Conservation (phyloP, 2,329 filamentous ascomycete genomes). For the Arthrobotrys sinensis region DNA sequence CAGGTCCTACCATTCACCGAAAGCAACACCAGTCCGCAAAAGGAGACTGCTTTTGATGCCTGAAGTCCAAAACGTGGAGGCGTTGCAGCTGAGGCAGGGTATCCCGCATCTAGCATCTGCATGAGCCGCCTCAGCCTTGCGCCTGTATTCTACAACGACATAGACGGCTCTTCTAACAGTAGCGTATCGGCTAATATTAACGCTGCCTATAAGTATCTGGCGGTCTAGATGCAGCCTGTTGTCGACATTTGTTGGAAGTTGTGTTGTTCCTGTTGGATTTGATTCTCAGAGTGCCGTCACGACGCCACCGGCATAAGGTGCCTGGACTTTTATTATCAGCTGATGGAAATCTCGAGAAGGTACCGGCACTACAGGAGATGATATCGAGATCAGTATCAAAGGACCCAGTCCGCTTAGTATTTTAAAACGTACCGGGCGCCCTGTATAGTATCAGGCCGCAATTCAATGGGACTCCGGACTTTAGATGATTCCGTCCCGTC, state of each 20-base stretch:
- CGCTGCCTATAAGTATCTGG: background rate
- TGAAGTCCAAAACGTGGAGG: background rate
- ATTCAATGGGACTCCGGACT: background rate
- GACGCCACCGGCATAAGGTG: slow-evolving; percentile 10
- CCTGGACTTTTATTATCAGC: slow-evolving; percentile 13
- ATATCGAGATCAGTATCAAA: background rate
- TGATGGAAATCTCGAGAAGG: slow-evolving; percentile 3
- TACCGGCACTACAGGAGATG: background rate
- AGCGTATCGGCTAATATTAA: background rate
- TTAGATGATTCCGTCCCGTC: background rate
- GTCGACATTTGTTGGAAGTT: slow-evolving; percentile 8
- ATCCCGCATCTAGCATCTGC: background rate
- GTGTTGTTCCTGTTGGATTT: slow-evolving; percentile 36
- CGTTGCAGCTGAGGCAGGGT: background rate
- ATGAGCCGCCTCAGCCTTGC: background rate
- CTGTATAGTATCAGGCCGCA: background rate
- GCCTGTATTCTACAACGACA: background rate
- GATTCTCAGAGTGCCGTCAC: background rate
- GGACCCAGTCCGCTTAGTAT: background rate
- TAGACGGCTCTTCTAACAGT: background rate
- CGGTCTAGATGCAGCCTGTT: background rate
- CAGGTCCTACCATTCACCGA: background rate
- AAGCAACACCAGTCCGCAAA: background rate
- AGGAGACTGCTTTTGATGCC: background rate
- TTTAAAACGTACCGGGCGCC: background rate